Evolutionary conservation across 2,329 filamentous ascomycete genomes (phyloP), one percentile per base, ranked within the genome.

Genomic region (Monosporascus ibericus): DNA sequence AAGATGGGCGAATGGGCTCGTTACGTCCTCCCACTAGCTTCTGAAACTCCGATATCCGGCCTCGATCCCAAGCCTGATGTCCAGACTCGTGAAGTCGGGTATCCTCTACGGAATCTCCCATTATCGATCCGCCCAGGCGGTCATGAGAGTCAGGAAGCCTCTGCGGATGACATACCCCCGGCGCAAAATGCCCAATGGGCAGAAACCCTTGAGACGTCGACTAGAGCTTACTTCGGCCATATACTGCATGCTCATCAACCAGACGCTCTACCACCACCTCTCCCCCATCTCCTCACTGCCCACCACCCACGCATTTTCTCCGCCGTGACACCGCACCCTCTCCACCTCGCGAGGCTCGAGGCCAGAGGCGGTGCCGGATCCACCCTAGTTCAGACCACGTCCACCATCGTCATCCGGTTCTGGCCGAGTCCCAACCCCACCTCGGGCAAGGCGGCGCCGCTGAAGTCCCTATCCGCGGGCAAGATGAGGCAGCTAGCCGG

Each of bases 141-240:
- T 6, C 22, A 17, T 7, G 25, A 17, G 11, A 24, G 42, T 37
- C 38, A 50, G 18, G 52, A 50, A 24, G 37, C 44, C 15, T 17
- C 49, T 25, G 25, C 25, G 24, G 39, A 54, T 3, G 52, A 44
- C n/a, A 30, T 27, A 34, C 48, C 49, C 52, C 54, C 56, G 50
- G 6, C 30, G 20, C 37, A 56, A 44, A 52, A 57, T 4, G 48
- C 66, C 1, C 54, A 52, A 47, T 68, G 66, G 63, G 64, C 55
- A 8, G 47, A 49, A 15, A 52, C 22, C 44, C 52, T 48, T 24
- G 54, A 18, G 49, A 66, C 56, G 46, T 61, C 53, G 8, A 72
- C 74, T 1, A 64, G 60, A 3, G 77, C 78, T 11, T 68, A 70
- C 3, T 83, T 83, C 58, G 80, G 80, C 18, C 75, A 79, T 50